Base-by-base conservation (phyloP, 768 basidiomycete species). In the Phanerodontia chrysosporium region DNA sequence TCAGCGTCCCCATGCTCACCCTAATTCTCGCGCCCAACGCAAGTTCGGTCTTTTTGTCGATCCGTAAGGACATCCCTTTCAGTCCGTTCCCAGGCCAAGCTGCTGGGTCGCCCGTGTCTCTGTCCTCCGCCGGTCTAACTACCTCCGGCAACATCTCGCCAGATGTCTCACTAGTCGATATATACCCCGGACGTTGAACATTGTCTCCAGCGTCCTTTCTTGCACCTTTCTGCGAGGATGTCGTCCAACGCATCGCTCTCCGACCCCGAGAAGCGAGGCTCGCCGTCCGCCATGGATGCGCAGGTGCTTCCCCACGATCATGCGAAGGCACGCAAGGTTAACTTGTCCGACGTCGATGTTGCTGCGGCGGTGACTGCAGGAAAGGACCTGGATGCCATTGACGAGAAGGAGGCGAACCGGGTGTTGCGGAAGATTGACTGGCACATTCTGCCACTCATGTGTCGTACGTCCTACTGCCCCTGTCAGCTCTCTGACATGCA, bases 381-480 rank as follows among this genome's bases (percentile, higher is more conserved):
- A 55, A 73, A 72, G 21, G 76, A 81, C 57, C 68, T 66, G 49
- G 70, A 69, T 24, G 69, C 85, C 61, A 75, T 80, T 62, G 78
- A 78, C 2, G 77, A 77, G 45, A 24, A 21, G 44, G 75, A 74
- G 30, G 84, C 85, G 0, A 67, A 61, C 44, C 75, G 76, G 22
- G 71, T 89, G 53, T 79, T 81, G 87, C 80, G 81, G 59, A 92
- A 90, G 73, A 85, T 92, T 49, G 89, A 91, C 68, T 76, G 74
- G 73, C 82, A 89, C 67, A 74, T 92, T 51, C 83, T 92, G 82
- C 89, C 89, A 39, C 74, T 92, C 51, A 90, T 91, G 88, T 89
- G 88, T 69, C 71, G 89, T 89, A 66, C 68, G 87, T 85, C 25
- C 25, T 5, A 46, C 52, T 16, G 39, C 39, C 18, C 13, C 32